Base-by-base conservation (phyloP, 306 rosid species). In the Fragaria vesca region DNA sequence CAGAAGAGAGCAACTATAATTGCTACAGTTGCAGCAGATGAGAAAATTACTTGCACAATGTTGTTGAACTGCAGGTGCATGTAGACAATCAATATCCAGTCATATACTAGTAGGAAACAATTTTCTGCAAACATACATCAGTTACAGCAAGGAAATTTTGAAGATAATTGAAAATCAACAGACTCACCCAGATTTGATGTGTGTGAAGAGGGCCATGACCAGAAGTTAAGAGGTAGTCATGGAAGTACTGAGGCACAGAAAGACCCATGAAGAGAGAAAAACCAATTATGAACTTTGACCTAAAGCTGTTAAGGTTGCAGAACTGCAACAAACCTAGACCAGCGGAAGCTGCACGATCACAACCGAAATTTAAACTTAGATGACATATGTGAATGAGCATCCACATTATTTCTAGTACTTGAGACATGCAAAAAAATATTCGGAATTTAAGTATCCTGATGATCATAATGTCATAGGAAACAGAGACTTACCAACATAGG, bases 181-280 rank as follows among this genome's bases (percentile, higher is more conserved):
- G 42, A 85, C 91, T 36, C 69, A 94, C 97, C 76, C 84, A 63
- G 36, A 50, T 86, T 66, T 92, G 84, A 67, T 91, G 63, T 2
- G 97, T 92, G 73, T 85, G 89, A 24, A 89, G 88, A 47, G 97
- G 98, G 69, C 89, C 96, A 72, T 71, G 87, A 5, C 91, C 91
- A 0, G 92, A 77, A 30, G 72, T 72, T 43, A 81, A 4, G 16
- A 75, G 61, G 76, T 87, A 86, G n/a, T 88, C 81, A 1, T 82
- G 74, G 86, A 95, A 95, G 83, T 88, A 92, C 30, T 91, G 91
- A 36, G 97, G 88, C 81, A 92, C 88, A 43, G 93, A 92, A 47
- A 95, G 90, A 46, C 97, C 97, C 79, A 92, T 78, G 88, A 90
- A 91, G 77, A 95, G 93, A 66, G 97, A 91, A 76, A 92, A 88